Evolutionary conservation across 2,329 filamentous ascomycete genomes (phyloP).

Genomic region (Venturia carpophila): DNA sequence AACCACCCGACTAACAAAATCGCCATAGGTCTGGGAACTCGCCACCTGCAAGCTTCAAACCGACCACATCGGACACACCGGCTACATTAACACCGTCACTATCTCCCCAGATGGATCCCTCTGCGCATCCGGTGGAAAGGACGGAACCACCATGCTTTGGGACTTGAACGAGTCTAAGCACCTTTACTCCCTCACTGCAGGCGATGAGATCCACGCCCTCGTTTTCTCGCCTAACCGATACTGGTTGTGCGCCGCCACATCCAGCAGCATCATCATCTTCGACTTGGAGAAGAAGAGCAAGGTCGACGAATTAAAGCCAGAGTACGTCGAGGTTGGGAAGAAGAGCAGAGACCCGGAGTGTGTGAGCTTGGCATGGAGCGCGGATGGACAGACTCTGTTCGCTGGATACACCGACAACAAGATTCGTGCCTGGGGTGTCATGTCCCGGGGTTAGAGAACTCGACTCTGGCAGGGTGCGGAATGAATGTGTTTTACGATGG

Average conservation of each 20-base stretch:
- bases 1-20: not conserved
- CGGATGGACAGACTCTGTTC: constrained; percentile 98
- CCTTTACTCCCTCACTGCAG: constrained; percentile 98
- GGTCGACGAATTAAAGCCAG: constrained; percentile 99
- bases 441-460: constrained; percentile 58
- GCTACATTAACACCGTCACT: constrained; percentile 99
- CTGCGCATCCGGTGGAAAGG: constrained; percentile 98
- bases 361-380: constrained; percentile 93
- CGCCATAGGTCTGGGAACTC: constrained; percentile 88
- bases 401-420: constrained; percentile 99
- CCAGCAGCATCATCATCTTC: constrained; percentile 99
- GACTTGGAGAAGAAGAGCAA: constrained; percentile 99
- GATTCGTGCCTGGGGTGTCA: constrained; percentile 96
- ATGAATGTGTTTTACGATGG: constrained; percentile 6
- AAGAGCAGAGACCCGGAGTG: constrained; percentile 99
- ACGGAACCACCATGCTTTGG: constrained; percentile 99
- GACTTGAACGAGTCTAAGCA: constrained; percentile 99
- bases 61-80: constrained; percentile 99
- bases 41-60: constrained; percentile 99
- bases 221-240: constrained; percentile 99
- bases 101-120: constrained; percentile 99
- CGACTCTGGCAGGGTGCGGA: not conserved
- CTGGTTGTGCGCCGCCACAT: constrained; percentile 98
- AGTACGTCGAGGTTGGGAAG: constrained; percentile 93
- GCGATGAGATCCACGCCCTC: constrained; percentile 99